phyloP scores from a whole-genome alignment of 2,329 filamentous ascomycete genomes.

The Colletotrichum australisinense region DNA sequence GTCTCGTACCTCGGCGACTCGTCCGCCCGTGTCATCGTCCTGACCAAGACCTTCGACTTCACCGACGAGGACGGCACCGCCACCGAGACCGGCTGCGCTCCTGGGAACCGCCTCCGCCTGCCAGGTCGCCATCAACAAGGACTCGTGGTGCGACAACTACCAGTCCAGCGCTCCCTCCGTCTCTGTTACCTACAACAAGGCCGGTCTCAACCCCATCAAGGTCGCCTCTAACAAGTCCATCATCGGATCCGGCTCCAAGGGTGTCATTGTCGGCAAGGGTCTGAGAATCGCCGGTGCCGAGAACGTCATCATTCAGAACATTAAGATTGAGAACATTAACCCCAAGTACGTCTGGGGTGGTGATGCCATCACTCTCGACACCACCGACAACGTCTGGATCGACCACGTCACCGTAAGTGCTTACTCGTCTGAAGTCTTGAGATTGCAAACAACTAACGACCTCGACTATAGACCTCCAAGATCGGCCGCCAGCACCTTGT shows the following conservation, averaged over 20 bases:
- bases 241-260: constrained; percentile 62
- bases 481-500: constrained; percentile 72
- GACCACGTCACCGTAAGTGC: constrained; percentile 58
- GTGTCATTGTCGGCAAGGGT: constrained; percentile 69
- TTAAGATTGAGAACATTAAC: constrained; percentile 49
- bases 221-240: constrained; percentile 69
- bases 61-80: constrained; percentile 64
- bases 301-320: constrained; percentile 69
- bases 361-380: constrained; percentile 65
- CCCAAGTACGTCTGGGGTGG: constrained; percentile 70
- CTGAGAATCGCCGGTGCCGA: constrained; percentile 58
- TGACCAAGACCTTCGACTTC: constrained; percentile 68
- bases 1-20: constrained; percentile 68
- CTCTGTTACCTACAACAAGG: constrained; percentile 61
- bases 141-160: constrained; percentile 66
- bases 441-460: background rate
- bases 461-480: constrained; percentile 54
- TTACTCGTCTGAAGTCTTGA: background rate
- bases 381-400: constrained; percentile 59
- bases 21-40: constrained; percentile 65
- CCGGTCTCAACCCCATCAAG: constrained; percentile 60
- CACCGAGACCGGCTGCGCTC: constrained; percentile 66
- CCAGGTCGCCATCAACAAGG: constrained; percentile 70
- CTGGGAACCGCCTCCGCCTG: constrained; percentile 60
- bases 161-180: constrained; percentile 61